Percentiles rank a stretch among this genome's conserved stretches.
These are phyloP conservation scores for Candida methanosorbosa DNA, from an alignment of 805 yeast genomes.

Conservation along the genomic window DNA sequence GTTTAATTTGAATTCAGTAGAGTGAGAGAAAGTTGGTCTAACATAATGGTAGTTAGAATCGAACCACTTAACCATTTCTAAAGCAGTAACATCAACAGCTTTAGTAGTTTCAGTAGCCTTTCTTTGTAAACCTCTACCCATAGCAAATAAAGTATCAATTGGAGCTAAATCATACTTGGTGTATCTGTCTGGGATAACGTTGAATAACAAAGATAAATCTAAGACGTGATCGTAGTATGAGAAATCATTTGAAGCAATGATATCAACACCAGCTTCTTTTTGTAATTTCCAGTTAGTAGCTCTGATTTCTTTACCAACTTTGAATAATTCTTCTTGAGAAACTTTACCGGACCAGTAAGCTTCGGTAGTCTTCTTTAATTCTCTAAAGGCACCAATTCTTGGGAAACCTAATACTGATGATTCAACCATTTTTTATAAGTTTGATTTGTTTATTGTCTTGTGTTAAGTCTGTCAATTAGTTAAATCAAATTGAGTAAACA, in stretches of 20 bases:
- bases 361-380: constrained; percentile 97
- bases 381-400: constrained; percentile 99
- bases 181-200: constrained; percentile 96
- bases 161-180: constrained; percentile 82
- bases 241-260: constrained; percentile 96
- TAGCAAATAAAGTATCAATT: constrained; percentile 91
- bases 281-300: constrained; percentile 97
- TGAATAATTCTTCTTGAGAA: constrained; percentile 74
- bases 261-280: constrained; percentile 93
- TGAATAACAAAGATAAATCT: constrained; percentile 87
- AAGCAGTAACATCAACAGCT: constrained; percentile 97
- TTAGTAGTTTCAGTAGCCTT: constrained; percentile 78
- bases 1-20: constrained; percentile 91
- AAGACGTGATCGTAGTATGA: constrained; percentile 96
- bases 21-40: constrained; percentile 96
- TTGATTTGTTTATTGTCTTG: too few relatives aligned
- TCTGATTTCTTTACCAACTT: constrained; percentile 93
- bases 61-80: constrained; percentile 99
- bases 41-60: constrained; percentile 99
- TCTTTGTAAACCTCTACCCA: constrained; percentile 99
- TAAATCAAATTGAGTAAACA: neutral
- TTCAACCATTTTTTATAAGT: constrained; percentile 65
- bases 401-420: constrained; percentile 99
- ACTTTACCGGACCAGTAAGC: constrained; percentile 98
- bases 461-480: too few relatives aligned